These are phyloP conservation scores for Epicoccum nigrum DNA, from an alignment of 2,329 filamentous ascomycete genomes.

Conservation along the genomic window DNA sequence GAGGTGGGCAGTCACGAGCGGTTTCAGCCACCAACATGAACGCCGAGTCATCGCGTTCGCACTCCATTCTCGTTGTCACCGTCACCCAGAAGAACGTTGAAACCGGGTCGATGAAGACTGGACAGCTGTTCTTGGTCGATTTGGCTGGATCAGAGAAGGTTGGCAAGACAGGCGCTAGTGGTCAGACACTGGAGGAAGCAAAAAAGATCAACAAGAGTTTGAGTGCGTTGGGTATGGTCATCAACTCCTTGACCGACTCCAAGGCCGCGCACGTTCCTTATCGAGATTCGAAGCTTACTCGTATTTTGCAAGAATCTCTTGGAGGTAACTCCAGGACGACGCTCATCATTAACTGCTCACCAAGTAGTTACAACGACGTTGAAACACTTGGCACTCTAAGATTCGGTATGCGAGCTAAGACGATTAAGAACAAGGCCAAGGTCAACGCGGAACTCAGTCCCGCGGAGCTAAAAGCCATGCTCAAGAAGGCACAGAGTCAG, in stretches of 20 bases:
- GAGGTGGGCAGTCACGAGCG: conserved; percentile 86
- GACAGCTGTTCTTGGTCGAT: conserved; percentile 96
- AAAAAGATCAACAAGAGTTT: conserved; percentile 99
- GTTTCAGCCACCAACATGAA: conserved; percentile 99
- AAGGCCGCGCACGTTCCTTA: conserved; percentile 97
- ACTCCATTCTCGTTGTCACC: conserved; percentile 97
- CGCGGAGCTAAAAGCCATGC: conserved; percentile 87
- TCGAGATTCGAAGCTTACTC: conserved; percentile 95
- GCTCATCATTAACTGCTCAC: conserved; percentile 98
- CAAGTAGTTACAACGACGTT: conserved; percentile 95
- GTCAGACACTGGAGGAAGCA: conserved; percentile 95
- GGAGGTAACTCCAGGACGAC: conserved; percentile 99
- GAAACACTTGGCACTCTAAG: conserved; percentile 91
- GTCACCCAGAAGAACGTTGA: conserved; percentile 98
- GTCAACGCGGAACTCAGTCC: conserved; percentile 98
- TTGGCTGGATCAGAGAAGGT: conserved; percentile 98
- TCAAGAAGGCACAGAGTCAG: conserved; percentile 91
- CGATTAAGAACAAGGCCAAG: conserved; percentile 99
- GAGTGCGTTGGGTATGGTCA: conserved; percentile 98
- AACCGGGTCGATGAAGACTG: conserved; percentile 93
- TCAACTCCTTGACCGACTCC: conserved; percentile 94
- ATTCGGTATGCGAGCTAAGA: conserved; percentile 95
- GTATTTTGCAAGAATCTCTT: conserved; percentile 94
- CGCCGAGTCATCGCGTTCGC: conserved; percentile 94
- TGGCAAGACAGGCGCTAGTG: conserved; percentile 96